Evolutionary conservation across 352 stramenopile species (phyloP).

Genomic region (Discostella stelligera): DNA sequence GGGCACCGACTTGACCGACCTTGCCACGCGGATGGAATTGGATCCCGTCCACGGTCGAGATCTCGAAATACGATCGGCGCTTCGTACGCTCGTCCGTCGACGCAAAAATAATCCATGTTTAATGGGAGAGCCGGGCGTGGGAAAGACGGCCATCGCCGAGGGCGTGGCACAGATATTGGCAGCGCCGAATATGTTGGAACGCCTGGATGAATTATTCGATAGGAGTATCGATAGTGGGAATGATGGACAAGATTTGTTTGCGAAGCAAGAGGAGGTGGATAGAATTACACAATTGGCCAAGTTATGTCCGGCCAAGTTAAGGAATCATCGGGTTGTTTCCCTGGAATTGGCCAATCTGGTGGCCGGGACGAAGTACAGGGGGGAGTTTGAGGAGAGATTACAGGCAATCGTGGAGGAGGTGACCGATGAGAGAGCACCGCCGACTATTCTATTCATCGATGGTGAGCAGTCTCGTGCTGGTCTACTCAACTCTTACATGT

Average conservation of each 20-base stretch:
- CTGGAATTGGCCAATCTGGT: constrained; percentile 96
- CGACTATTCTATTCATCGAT: constrained; percentile 93
- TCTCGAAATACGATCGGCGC: constrained; percentile 91
- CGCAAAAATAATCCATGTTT: constrained; percentile 98
- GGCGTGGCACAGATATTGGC: constrained; percentile 92
- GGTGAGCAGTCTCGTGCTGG: constrained; percentile 16
- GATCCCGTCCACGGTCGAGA: constrained; percentile 98
- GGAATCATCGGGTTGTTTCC: constrained; percentile 87
- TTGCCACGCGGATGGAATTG: constrained; percentile 79
- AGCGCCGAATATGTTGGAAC: constrained; percentile 85
- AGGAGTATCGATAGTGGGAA: constrained; percentile 1
- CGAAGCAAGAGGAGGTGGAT: constrained; percentile 37
- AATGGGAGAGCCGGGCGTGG: constrained; percentile 94
- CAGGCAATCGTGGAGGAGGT: constrained; percentile 93
- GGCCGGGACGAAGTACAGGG: constrained; percentile 95
- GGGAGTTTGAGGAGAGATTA: constrained; percentile 98
- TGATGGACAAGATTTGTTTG: constrained; percentile 38
- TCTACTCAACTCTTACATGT: neutral
- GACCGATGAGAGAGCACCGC: constrained; percentile 86
- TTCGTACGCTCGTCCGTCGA: constrained; percentile 92
- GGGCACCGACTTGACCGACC: constrained; percentile 79
- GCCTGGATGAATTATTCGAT: constrained; percentile 60
- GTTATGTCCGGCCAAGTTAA: constrained; percentile 92
- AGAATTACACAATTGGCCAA: constrained; percentile 88
- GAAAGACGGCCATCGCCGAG: constrained; percentile 94